These are phyloP conservation scores for Backusella australiensis DNA, from an alignment of 192 early-diverging fungal genomes.

Conservation along the genomic window DNA sequence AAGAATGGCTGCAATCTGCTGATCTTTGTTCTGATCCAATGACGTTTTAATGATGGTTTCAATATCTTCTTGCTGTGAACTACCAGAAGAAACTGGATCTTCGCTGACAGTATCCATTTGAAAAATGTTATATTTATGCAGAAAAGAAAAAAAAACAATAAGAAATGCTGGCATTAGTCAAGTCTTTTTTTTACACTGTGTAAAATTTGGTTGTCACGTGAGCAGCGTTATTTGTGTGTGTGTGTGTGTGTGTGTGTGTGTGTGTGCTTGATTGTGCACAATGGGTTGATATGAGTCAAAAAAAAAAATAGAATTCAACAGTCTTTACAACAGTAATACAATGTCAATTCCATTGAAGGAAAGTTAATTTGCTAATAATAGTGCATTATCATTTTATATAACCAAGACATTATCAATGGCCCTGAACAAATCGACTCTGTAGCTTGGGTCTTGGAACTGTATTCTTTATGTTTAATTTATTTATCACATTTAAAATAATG, in stretches of 20 bases:
- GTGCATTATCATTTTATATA: too few relatives aligned
- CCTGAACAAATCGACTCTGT: too few relatives aligned
- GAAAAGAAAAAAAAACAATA: neutral
- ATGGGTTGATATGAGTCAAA: too few relatives aligned
- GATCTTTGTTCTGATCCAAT: slow-evolving; percentile 31
- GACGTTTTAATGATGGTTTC: slow-evolving; percentile 9
- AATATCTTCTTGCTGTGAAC: neutral
- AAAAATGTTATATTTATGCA: neutral
- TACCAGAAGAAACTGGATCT: neutral
- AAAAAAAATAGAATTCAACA: too few relatives aligned
- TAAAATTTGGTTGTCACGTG: neutral
- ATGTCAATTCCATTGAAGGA: too few relatives aligned
- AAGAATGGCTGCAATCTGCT: slow-evolving; percentile 34
- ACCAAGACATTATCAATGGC: too few relatives aligned
- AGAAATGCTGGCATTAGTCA: neutral
- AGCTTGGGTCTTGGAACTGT: too few relatives aligned
- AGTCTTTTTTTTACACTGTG: neutral
- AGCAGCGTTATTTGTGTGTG: neutral
- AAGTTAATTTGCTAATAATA: too few relatives aligned
- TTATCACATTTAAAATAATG: too few relatives aligned
- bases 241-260: too few relatives aligned
- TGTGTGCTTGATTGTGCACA: neutral
- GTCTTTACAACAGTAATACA: too few relatives aligned
- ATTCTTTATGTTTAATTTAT: too few relatives aligned
- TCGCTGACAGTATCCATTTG: neutral